phyloP scores from a whole-genome alignment of 2,329 filamentous ascomycete species.

The Arthrobotrys sinensis region DNA sequence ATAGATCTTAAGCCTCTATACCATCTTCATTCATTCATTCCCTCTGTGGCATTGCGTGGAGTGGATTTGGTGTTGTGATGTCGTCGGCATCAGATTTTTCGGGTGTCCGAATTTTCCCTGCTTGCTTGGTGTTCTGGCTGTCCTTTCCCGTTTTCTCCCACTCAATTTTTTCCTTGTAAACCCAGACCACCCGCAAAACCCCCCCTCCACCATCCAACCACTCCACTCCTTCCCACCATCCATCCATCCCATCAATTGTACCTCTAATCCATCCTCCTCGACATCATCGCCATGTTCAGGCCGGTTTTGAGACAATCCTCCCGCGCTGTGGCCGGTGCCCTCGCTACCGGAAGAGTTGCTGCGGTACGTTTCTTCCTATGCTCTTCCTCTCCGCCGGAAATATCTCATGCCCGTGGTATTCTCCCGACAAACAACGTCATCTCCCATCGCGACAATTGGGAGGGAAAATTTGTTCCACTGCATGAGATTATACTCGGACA shows the following conservation, averaged over 20 bases:
- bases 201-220: constrained; percentile 58
- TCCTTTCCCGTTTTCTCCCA: constrained; percentile 50
- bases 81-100: constrained; percentile 60
- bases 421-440: constrained; percentile 67
- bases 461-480: constrained; percentile 66
- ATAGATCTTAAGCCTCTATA: constrained; percentile 8
- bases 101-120: constrained; percentile 57
- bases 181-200: constrained; percentile 46
- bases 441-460: constrained; percentile 68
- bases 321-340: constrained; percentile 87
- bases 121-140: constrained; percentile 35
- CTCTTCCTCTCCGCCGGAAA: constrained; percentile 68
- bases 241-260: constrained; percentile 59
- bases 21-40: background rate
- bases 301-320: constrained; percentile 97
- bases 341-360: constrained; percentile 92
- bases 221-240: constrained; percentile 60
- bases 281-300: constrained; percentile 86
- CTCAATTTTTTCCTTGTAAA: constrained; percentile 61
- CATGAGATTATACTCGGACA: constrained; percentile 63
- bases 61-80: constrained; percentile 54
- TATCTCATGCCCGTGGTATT: constrained; percentile 69
- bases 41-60: too few species aligned
- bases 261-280: constrained; percentile 67
- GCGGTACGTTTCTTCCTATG: constrained; percentile 80